Percentiles rank a stretch among this genome's conserved stretches.
Conservation (phyloP, 2,329 filamentous ascomycete genomes). For the Venturia asperata region DNA sequence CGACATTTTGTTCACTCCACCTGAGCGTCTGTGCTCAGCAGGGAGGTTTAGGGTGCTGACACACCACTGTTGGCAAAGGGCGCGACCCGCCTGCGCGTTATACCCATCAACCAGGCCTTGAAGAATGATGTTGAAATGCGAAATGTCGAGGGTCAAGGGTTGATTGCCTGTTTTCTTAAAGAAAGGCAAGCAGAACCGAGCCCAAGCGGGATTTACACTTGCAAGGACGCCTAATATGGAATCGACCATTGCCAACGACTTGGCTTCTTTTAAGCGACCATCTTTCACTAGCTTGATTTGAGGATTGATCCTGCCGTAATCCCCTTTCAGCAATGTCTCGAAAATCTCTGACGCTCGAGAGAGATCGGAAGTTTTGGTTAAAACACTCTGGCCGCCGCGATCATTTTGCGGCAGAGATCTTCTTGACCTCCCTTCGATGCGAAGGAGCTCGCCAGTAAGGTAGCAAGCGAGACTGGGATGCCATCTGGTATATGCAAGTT, state of each 20-base stretch:
- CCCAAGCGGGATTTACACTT: conserved; percentile 20
- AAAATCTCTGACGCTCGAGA: conserved; percentile 4
- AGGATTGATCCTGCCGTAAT: not conserved
- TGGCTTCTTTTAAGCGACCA: not conserved
- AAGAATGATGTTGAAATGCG: conserved; percentile 48
- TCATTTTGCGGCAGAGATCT: not conserved
- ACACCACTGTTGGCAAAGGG: conserved; percentile 45
- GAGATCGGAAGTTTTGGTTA: not conserved
- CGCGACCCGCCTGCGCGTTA: conserved; percentile 42
- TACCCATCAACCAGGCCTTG: conserved; percentile 46
- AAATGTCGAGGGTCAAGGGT: conserved; percentile 27
- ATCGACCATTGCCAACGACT: not conserved
- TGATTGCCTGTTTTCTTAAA: conserved; percentile 14
- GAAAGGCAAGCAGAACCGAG: conserved; percentile 17
- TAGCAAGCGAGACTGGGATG: not conserved
- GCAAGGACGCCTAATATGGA: conserved; percentile 9
- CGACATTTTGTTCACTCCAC: conserved; percentile 24
- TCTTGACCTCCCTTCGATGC: conserved; percentile 14
- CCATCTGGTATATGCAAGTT: not conserved
- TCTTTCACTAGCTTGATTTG: not conserved
- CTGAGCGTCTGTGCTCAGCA: not conserved
- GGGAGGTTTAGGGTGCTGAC: conserved; percentile 12
- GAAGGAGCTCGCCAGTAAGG: conserved; percentile 20
- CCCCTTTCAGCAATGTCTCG: not conserved
- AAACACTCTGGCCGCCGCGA: not conserved